phyloP scores from a whole-genome alignment of 2,329 filamentous ascomycete species.

The Chaetothyriales sp. region DNA sequence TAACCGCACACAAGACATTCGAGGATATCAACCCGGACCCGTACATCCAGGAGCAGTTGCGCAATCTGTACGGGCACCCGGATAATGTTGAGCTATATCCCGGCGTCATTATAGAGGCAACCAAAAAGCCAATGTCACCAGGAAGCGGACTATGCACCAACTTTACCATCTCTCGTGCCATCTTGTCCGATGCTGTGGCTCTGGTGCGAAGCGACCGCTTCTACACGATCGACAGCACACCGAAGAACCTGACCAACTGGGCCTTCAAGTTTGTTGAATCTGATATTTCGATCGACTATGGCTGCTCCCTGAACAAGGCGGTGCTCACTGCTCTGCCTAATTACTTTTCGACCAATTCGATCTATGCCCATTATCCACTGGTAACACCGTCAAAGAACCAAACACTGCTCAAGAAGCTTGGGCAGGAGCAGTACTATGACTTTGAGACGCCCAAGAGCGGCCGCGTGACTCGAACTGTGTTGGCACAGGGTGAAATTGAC shows the following conservation, averaged over 20 bases:
- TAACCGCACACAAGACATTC: constrained; percentile 35
- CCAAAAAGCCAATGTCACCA: constrained; percentile 36
- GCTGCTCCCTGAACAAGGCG: constrained; percentile 37
- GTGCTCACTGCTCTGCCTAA: constrained; percentile 35
- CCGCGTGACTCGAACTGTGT: constrained; percentile 23
- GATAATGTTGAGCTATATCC: constrained; percentile 44
- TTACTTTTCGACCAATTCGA: constrained; percentile 31
- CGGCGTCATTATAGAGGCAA: constrained; percentile 40
- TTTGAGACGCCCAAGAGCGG: constrained; percentile 20
- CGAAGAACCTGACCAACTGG: constrained; percentile 30
- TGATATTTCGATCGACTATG: constrained; percentile 30
- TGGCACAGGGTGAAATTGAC: not conserved
- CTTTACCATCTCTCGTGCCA: constrained; percentile 26
- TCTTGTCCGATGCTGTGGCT: constrained; percentile 32
- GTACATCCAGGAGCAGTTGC: constrained; percentile 30
- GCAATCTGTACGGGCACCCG: constrained; percentile 36
- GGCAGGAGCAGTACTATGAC: constrained; percentile 27
- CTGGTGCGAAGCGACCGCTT: constrained; percentile 32
- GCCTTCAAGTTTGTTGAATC: constrained; percentile 29
- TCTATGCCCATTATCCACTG: constrained; percentile 36
- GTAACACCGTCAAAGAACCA: constrained; percentile 34
- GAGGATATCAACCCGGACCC: constrained; percentile 39
- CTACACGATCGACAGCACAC: constrained; percentile 30
- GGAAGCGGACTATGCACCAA: constrained; percentile 37
- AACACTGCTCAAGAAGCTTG: constrained; percentile 27